phyloP scores from a whole-genome alignment of 805 yeast genomes.

The Wickerhamomyces alni region DNA sequence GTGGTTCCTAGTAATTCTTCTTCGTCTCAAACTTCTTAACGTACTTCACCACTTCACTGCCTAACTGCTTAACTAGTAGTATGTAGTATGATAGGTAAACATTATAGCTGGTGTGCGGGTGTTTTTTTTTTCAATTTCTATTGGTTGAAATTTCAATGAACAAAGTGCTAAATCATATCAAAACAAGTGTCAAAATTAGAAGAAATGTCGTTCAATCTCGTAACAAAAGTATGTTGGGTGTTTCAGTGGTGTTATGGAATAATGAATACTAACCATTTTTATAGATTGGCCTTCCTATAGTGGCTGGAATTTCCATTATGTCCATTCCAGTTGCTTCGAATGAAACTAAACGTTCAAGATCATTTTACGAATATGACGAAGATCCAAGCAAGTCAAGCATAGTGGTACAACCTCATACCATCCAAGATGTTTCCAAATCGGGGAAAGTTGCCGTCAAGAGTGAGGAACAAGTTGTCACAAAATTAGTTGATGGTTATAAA shows the following conservation, averaged over 20 bases:
- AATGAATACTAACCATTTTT: background rate
- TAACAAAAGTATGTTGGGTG: background rate
- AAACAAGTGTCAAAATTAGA: background rate
- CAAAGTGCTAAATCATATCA: too few relatives aligned
- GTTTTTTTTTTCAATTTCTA: too few relatives aligned
- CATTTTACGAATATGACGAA: conserved; percentile 18
- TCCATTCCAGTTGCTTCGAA: conserved; percentile 36
- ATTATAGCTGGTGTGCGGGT: too few relatives aligned
- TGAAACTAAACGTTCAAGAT: conserved; percentile 21
- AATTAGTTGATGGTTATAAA: conserved; percentile 21
- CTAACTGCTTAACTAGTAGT: too few relatives aligned
- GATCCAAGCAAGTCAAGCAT: conserved; percentile 10
- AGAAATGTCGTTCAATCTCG: background rate
- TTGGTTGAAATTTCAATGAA: too few relatives aligned
- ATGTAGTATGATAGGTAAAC: too few relatives aligned
- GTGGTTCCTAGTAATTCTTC: too few relatives aligned
- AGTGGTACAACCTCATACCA: background rate
- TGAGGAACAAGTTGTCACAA: conserved; percentile 9
- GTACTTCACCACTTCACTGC: too few relatives aligned
- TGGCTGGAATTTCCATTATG: conserved; percentile 12
- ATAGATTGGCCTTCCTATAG: conserved; percentile 16
- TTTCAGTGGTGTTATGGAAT: background rate
- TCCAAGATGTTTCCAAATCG: conserved; percentile 1
- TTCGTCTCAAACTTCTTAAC: too few relatives aligned
- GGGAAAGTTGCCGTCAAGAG: background rate